A percentile compares a stretch with the other conserved stretches of the same genome.
These are phyloP conservation scores for Epichloe uncinata DNA, from an alignment of 2,329 filamentous ascomycete species.

Conservation along the genomic window DNA sequence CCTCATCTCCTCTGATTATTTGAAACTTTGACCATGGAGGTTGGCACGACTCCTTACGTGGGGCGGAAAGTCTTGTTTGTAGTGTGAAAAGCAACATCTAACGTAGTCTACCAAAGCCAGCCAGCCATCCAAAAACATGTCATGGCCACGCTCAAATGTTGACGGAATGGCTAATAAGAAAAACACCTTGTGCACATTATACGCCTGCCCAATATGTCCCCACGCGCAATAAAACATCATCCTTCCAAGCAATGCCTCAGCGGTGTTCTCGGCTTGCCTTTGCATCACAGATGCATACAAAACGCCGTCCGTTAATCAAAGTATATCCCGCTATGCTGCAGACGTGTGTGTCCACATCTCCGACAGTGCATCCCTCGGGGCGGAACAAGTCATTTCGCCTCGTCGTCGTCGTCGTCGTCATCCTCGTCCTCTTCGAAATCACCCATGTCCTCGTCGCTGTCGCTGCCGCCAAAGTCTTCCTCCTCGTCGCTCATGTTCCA, in stretches of 20 bases:
- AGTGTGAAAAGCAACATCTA: not conserved
- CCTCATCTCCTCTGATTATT: too few relatives aligned
- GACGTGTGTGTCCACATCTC: not conserved
- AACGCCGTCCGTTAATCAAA: constrained; percentile 2
- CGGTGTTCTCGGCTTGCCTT: too few relatives aligned
- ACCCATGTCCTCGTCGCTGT: constrained; percentile 49
- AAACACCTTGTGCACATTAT: too few relatives aligned
- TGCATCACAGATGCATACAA: not conserved
- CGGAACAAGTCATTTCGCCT: not conserved
- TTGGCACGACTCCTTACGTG: too few relatives aligned
- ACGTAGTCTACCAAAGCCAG: not conserved
- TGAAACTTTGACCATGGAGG: too few relatives aligned
- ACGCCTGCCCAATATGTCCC: not conserved
- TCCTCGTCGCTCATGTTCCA: constrained; percentile 68
- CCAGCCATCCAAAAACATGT: not conserved
- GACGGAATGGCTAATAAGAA: too few relatives aligned
- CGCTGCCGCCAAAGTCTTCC: constrained; percentile 65
- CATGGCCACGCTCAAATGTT: not conserved
- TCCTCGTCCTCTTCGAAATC: constrained; percentile 48
- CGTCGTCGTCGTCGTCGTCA: constrained; percentile 5
- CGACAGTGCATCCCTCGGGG: not conserved
- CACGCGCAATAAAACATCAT: not conserved
- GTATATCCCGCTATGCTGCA: constrained; percentile 5
- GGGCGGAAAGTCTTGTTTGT: too few relatives aligned
- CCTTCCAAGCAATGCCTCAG: too few relatives aligned